Evolutionary conservation across 371 early-diverging fungal genomes (phyloP), one percentile per base, ranked within the genome.

Genomic region (Rhizopus delemar): DNA sequence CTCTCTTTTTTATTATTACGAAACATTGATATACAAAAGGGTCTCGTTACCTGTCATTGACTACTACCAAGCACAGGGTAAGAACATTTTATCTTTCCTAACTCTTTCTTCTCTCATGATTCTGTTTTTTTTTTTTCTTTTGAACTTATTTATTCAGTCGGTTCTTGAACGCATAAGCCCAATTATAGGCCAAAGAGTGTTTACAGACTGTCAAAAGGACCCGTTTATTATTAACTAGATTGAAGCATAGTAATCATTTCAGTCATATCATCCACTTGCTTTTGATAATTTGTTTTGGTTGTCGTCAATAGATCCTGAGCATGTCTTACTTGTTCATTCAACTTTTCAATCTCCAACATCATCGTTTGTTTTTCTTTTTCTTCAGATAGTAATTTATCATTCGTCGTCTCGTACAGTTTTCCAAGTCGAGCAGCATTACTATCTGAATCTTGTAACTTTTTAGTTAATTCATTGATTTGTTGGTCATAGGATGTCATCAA

Each of bases 221-320:
- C n/a, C n/a, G 43, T 43, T 11, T 15, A 13, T 43, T 36, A 8
- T 36, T 36, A 0, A 11, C 2, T 36, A 8, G 36, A 15, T 53
- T 66, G 67, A 16, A 70, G 48, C 4, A 35, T 22, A n/a, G 55
- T 59, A 29, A 61, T 60, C 46, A 58, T 60, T 32, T 66, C 68
- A 8, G 75, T 71, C 70, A 75, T 64, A 32, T 54, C 51, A 39
- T 69, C 62, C 39, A 75, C 33, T 34, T 71, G 71, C 8, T 38
- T 41, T 46, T 75, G 69, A 34, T 71, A 75, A 28, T 67, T 71
- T 1, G 53, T 55, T 51, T 75, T 72, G 0, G 71, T 75, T 8
- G 72, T 71, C 8, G 62, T 45, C 48, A 71, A 34, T 29, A 53
- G 31, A 53, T 75, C 75, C 63, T 64, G 56, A 8, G 33, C 36